Base-by-base conservation (phyloP, 495 filamentous ascomycete species). In the Pseudevernia furfuracea region DNA sequence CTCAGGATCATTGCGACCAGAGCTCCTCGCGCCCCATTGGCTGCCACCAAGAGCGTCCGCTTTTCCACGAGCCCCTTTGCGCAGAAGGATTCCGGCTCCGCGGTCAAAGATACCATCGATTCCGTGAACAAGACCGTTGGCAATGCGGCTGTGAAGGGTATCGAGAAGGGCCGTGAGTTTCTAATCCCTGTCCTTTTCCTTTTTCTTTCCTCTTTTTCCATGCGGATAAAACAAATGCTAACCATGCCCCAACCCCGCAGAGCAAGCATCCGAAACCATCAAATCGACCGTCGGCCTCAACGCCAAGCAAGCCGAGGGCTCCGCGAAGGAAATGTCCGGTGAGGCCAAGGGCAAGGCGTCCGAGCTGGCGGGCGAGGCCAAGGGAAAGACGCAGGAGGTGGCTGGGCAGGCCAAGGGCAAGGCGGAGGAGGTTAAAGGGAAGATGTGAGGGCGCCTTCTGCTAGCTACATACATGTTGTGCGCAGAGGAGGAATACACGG, bases 121-220 rank as follows among this genome's bases (percentile, higher is more conserved):
- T 76, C 75, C 58, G 82, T 81, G 25, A 83, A 87, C 70, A 72
- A 78, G 59, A 74, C 72, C 6, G 74, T 84, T n/a, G 78, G 82
- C 2, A 76, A 83, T 71, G 79, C 73, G 0, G 80, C 80, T 15
- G 80, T 86, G 6, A 83, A 83, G 77, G 84, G 85, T 30, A 86
- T 87, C 65, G 78, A 87, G 71, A 81, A 74, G 44, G 81, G 83
- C 37, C 77, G 80, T 85, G 78, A 37, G 81, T 48, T 2, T 36
- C 34, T 8, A 37, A 63, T 55, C 21, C 59, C 14, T 56, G 34
- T 36, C 34, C 8, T 36, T 36, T 17, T 46, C 23, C 25, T 38
- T 53, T 19, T 38, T 53, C 25, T 38, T 9, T 49, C 25, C 46
- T 0, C 34, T 36, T 49, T 41, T 49, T 25, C 23, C 25, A 21